A percentile compares a stretch with the other conserved stretches of the same genome.
phyloP scores from a whole-genome alignment of 2,329 filamentous ascomycete genomes.

The Nothophoma quercina region DNA sequence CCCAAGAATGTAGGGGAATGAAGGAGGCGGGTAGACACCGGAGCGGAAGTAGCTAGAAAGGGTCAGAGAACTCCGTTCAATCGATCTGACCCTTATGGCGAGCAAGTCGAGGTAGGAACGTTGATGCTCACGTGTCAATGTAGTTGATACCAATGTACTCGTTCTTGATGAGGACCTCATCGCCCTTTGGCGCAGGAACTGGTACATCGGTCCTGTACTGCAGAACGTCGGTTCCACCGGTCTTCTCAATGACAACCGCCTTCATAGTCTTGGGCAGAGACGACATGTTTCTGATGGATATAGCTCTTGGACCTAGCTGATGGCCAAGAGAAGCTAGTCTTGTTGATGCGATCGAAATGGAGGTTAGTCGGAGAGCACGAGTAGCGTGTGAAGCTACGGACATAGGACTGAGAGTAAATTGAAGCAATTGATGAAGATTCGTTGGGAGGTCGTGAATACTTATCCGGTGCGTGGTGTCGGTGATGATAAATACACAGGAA shows the following conservation, averaged over 20 bases:
- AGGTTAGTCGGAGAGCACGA: conserved; percentile 17
- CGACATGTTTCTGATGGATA: conserved; percentile 49
- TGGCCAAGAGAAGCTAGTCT: conserved; percentile 28
- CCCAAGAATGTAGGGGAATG: conserved; percentile 77
- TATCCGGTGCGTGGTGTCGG: conserved; percentile 4
- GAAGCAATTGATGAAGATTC: background rate
- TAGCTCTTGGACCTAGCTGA: conserved; percentile 24
- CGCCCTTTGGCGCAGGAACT: conserved; percentile 72
- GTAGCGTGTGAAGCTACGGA: conserved; percentile 20
- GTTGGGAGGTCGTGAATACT: background rate
- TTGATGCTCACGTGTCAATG: conserved; percentile 73
- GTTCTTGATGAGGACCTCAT: conserved; percentile 82
- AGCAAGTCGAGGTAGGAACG: background rate
- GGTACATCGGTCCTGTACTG: conserved; percentile 74
- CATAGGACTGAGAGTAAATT: conserved; percentile 18
- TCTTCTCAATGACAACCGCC: conserved; percentile 75
- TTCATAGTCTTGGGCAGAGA: conserved; percentile 73
- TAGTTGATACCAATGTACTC: conserved; percentile 83
- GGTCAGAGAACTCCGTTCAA: background rate
- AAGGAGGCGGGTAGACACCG: conserved; percentile 76
- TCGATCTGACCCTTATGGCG: background rate
- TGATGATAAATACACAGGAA: conserved; percentile 22
- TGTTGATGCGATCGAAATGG: conserved; percentile 21
- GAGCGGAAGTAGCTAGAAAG: conserved; percentile 77
- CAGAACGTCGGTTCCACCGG: conserved; percentile 74